These are phyloP conservation scores for Schizothecium vesticola DNA, from an alignment of 495 filamentous ascomycete species.

Conservation along the genomic window DNA sequence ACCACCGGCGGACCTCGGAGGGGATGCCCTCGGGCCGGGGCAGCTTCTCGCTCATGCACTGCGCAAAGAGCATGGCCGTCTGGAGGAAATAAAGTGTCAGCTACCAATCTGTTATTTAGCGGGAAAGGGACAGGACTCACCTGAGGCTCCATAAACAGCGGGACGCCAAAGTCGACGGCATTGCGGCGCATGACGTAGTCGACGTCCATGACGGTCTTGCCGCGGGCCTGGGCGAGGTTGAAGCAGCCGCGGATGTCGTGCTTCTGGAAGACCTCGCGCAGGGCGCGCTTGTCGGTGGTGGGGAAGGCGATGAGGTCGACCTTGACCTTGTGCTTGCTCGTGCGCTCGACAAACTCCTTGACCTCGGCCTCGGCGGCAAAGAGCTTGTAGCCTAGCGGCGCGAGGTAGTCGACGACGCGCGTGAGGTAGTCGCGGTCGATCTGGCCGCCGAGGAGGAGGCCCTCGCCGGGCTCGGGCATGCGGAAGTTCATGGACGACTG, in stretches of 20 bases:
- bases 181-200: conserved; percentile 99
- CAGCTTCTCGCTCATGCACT: conserved; percentile 93
- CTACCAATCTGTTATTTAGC: conserved; percentile 18
- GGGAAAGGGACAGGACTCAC: conserved; percentile 47
- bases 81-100: conserved; percentile 31
- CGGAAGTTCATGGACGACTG: conserved; percentile 99
- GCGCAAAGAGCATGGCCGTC: conserved; percentile 93
- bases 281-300: conserved; percentile 87
- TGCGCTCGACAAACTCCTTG: conserved; percentile 73
- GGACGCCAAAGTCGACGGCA: conserved; percentile 96
- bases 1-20: conserved; percentile 86
- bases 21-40: conserved; percentile 78
- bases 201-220: conserved; percentile 79
- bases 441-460: conserved; percentile 90
- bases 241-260: conserved; percentile 94
- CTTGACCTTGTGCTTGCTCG: conserved; percentile 55
- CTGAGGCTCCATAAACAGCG: conserved; percentile 98
- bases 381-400: conserved; percentile 88
- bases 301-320: conserved; percentile 97
- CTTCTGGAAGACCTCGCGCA: conserved; percentile 94
- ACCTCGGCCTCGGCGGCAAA: conserved; percentile 77
- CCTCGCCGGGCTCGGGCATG: conserved; percentile 85
- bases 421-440: conserved; percentile 57
- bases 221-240: conserved; percentile 82
- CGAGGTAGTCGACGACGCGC: conserved; percentile 73